Base-by-base conservation (phyloP, 441 rosid genomes). In the Gossypium lobatum region DNA sequence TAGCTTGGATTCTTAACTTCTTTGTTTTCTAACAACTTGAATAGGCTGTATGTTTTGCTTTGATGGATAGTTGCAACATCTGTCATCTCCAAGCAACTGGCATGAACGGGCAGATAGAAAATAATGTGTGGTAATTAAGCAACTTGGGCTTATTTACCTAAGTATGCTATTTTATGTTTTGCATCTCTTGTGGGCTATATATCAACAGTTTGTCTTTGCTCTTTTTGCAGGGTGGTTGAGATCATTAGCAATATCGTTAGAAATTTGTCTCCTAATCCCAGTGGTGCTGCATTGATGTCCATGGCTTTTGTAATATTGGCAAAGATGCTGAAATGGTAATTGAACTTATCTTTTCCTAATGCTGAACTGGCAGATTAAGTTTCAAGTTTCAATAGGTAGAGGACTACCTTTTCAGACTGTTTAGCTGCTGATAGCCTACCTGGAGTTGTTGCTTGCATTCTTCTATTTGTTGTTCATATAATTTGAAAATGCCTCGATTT, bases 261-360 rank as follows among this genome's bases (percentile, higher is more conserved):
- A 84, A 88, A 85, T 54, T 79, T 87, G 74, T 77, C 88, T 75
- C 84, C 85, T 52, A 85, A 78, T 84, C 75, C 97, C 62, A 66
- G 69, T 67, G 82, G 89, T 71, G 92, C 96, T 77, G 86, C 90
- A 71, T 34, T 88, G 76, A 84, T 88, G 90, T 91, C 98, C 74
- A 77, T 88, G 92, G 89, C 90, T 77, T 78, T 89, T 76, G 79
- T 85, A 86, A 85, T 93, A 80, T 84, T 93, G 78, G 86, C 92
- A 53, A 88, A 83, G 85, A 86, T 96, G 85, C 71, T 91, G 81
- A 88, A 79, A 83, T 87, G 99, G 98, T 92, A 88, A 83, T 58
- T 72, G 42, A 23, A 64, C 46, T 52, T 17, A 9, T 64, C n/a
- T 34, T 52, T 52, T 60, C 26, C 39, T 9, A 60, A 14, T 60